Evolutionary conservation across 1,284 basidiomycete species (phyloP), one percentile per base, ranked within the genome.

Genomic region (Sporisorium sorghi): DNA sequence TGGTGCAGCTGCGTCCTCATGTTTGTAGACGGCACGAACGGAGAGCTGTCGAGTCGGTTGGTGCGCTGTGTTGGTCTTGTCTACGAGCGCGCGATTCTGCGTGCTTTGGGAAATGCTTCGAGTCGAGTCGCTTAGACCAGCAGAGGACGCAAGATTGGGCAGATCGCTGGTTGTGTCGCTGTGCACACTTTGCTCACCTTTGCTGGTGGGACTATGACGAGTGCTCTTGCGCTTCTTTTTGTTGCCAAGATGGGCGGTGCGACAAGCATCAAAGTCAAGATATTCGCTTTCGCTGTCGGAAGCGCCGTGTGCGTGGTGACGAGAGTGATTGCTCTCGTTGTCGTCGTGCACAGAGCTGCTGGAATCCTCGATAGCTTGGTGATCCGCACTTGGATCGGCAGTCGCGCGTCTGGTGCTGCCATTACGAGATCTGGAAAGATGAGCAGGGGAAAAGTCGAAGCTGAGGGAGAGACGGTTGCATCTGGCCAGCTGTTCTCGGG

Each of bases 161-260:
- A 21, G 9, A 14, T 28, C 9, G 40, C 19, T 21, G 46, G 6
- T 23, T 24, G 40, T n/a, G 14, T 33, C 42, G 23, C 15, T 33
- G 28, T 49, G 56, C 39, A 39, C 11, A 33, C 24, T 47, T 19
- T 47, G 37, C 19, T 53, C 44, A 17, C 10, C 28, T 40, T 12
- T 53, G 48, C 23, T 52, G 17, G 23, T 15, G 5, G 52, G 24
- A 8, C 23, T 63, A 48, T 60, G 68, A n/a, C 72, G 64, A 12
- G 58, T 68, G 57, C 68, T 77, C 53, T 77, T 77, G 32, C 76
- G 71, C 57, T 77, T 77, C 59, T 77, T 77, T 54, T 74, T 77
- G 66, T 77, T 77, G 49, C 65, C 76, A 11, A 74, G 58, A 54
- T 77, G 58, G 3, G 70, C 71, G 5, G 69, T 43, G 37, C 61